phyloP scores from a whole-genome alignment of 176 grass and related monocot genomes.

The Avena atlantica region DNA sequence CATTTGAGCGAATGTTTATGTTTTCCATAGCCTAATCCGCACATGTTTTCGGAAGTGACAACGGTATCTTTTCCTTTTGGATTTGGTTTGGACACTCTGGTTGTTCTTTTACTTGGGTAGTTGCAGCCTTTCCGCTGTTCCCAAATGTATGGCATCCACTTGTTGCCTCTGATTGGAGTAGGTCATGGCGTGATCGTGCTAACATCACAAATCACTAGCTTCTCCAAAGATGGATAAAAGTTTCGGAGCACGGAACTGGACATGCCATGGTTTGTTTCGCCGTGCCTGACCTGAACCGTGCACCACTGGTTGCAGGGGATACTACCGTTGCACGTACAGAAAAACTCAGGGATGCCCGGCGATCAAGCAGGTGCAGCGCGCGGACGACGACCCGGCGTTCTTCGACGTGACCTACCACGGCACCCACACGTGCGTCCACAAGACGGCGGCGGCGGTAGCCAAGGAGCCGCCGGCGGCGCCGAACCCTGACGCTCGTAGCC shows the following conservation, averaged over 20 bases:
- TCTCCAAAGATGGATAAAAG: background rate
- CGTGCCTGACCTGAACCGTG: background rate
- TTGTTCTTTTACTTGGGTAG: background rate
- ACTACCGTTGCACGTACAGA: slow-evolving; percentile 74
- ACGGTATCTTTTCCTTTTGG: slow-evolving; percentile 22
- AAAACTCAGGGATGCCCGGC: slow-evolving; percentile 53
- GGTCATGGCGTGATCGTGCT: background rate
- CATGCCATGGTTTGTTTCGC: background rate
- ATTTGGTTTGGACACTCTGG: background rate
- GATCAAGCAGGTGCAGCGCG: slow-evolving; percentile 75
- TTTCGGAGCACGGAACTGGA: background rate
- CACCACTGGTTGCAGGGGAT: slow-evolving; percentile 47
- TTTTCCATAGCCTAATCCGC: background rate
- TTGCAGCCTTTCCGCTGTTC: background rate
- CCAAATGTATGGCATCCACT: background rate
- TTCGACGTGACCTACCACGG: slow-evolving; percentile 73
- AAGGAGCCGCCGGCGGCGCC: background rate
- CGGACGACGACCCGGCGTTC: slow-evolving; percentile 54
- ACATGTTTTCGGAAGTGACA: slow-evolving; percentile 27
- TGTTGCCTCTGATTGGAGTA: slow-evolving; percentile 5
- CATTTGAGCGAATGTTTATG: background rate
- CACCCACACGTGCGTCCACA: slow-evolving; percentile 59
- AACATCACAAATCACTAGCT: background rate
- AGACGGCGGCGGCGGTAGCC: background rate
- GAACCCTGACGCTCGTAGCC: background rate